Percentiles rank a stretch among this genome's conserved stretches.
Evolutionary conservation across 495 filamentous ascomycete species (phyloP).

Genomic region (Xanthoparmelia taractica): DNA sequence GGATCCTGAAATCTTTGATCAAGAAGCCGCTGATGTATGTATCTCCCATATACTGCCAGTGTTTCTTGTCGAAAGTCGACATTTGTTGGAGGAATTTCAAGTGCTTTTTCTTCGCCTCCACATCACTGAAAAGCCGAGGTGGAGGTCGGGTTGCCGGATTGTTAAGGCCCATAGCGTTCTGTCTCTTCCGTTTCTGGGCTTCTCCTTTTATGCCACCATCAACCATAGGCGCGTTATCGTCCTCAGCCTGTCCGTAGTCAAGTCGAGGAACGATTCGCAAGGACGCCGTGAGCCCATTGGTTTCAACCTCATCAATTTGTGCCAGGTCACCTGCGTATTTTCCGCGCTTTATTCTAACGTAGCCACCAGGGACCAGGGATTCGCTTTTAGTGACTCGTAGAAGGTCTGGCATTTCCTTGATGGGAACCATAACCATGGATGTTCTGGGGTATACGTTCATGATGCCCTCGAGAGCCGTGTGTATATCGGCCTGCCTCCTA

Average conservation of each 20-base stretch:
- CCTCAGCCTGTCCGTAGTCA: conserved; percentile 84
- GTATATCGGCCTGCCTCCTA: conserved; percentile 72
- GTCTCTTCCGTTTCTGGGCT: conserved; percentile 70
- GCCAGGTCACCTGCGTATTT: conserved; percentile 87
- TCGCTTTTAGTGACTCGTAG: conserved; percentile 81
- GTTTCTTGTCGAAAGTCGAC: conserved; percentile 55
- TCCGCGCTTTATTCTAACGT: conserved; percentile 79
- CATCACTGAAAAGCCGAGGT: conserved; percentile 85
- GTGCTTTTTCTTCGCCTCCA: conserved; percentile 84
- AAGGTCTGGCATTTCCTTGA: conserved; percentile 95
- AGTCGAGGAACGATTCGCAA: conserved; percentile 82
- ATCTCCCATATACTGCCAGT: conserved; percentile 75
- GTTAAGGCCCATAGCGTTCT: conserved; percentile 37
- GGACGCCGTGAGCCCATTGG: conserved; percentile 81
- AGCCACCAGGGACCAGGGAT: conserved; percentile 77
- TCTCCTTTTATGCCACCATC: conserved; percentile 31
- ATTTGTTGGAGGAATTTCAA: conserved; percentile 55
- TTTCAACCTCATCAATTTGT: conserved; percentile 86
- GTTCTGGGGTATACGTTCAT: conserved; percentile 76
- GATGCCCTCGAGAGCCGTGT: conserved; percentile 71
- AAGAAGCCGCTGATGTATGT: conserved; percentile 89
- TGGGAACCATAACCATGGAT: conserved; percentile 79
- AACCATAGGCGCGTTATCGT: conserved; percentile 50
- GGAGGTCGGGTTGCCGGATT: conserved; percentile 58
- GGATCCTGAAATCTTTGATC: conserved; percentile 88